Percentiles rank a stretch among this genome's conserved stretches.
phyloP scores from a whole-genome alignment of 179 eudicot genomes.

The Vitellaria paradoxa region DNA sequence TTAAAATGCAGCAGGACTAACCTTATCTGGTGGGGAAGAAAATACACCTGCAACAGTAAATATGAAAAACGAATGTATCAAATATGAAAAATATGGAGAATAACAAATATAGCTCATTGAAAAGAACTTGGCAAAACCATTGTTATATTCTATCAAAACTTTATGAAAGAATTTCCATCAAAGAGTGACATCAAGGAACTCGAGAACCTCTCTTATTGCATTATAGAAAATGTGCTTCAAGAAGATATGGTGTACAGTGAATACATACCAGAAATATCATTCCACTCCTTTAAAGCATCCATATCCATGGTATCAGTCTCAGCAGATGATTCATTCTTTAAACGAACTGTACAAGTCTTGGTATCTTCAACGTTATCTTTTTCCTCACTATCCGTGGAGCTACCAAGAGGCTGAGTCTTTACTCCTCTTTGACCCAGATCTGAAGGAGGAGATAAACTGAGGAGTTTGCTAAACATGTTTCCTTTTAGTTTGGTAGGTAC shows the following conservation, averaged over 20 bases:
- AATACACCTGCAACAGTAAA: constrained; percentile 37
- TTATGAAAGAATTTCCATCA: background rate
- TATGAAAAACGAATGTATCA: constrained; percentile 15
- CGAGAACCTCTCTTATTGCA: background rate
- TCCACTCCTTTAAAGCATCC: constrained; percentile 33
- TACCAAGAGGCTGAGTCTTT: constrained; percentile 51
- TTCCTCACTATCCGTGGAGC: constrained; percentile 54
- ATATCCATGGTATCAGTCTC: constrained; percentile 58
- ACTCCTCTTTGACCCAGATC: constrained; percentile 34
- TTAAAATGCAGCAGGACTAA: constrained; percentile 23
- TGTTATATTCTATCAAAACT: background rate
- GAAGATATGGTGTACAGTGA: background rate
- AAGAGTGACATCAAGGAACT: background rate
- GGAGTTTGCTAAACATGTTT: constrained; percentile 25
- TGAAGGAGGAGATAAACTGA: constrained; percentile 22
- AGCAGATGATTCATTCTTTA: constrained; percentile 63
- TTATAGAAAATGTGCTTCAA: background rate
- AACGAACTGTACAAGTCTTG: constrained; percentile 23
- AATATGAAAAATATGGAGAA: background rate
- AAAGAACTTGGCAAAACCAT: background rate
- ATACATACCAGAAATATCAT: constrained; percentile 36
- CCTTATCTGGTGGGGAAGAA: constrained; percentile 46
- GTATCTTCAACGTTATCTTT: constrained; percentile 35
- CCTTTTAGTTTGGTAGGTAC: constrained; percentile 21
- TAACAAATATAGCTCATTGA: background rate